Base-by-base conservation (phyloP, 139 green algal species). In the Chlamydomonas schloesseri region DNA sequence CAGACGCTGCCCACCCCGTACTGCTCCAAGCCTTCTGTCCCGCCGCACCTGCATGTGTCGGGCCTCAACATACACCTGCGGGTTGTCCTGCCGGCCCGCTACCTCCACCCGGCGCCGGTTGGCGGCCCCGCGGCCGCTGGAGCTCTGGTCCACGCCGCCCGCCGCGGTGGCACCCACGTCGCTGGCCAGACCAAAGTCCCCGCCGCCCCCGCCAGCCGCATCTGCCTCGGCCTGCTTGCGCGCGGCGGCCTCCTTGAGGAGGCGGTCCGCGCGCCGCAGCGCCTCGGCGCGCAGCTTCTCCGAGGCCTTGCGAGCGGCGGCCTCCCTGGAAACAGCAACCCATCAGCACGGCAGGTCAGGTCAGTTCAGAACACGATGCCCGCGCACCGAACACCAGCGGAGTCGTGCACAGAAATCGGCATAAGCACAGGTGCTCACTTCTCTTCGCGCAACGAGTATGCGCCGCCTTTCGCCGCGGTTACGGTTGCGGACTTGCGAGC, bases 51-150 rank as follows among this genome's bases (percentile, higher is more conserved):
- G 88, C 46, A 34, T 24, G 67, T 92, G 89, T 17, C 89, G 67
- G 29, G 89, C 89, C 31, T 92, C 82, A 13, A 91, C 82, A 75
- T 92, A 83, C 65, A 89, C 69, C 42, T 68, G 67, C 8, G 89
- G 86, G 53, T 83, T 86, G 55, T 86, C 84, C 23, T 76, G 21
- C 14, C 81, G 71, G 13, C 73, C 82, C 14, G 42, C 9, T 33
- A 82, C 55, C 31, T 77, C 79, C 50, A 62, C 62, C 0, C 70
- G 70, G n/a, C 86, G 69, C 46, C 79, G 79, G 46, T 64, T 31
- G 31, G 67, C 65, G 2, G 47, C 79, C n/a, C 77, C 64, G 14
- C 65, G 62, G 65, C 67, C 33, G 50, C 50, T 72, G 55, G 8
- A 18, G 64, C 34, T n/a, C 31, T 62, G 36, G 36, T 64, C 84